These are phyloP conservation scores for Penicillium ucsense DNA, from an alignment of 495 filamentous ascomycete species.

Conservation along the genomic window DNA sequence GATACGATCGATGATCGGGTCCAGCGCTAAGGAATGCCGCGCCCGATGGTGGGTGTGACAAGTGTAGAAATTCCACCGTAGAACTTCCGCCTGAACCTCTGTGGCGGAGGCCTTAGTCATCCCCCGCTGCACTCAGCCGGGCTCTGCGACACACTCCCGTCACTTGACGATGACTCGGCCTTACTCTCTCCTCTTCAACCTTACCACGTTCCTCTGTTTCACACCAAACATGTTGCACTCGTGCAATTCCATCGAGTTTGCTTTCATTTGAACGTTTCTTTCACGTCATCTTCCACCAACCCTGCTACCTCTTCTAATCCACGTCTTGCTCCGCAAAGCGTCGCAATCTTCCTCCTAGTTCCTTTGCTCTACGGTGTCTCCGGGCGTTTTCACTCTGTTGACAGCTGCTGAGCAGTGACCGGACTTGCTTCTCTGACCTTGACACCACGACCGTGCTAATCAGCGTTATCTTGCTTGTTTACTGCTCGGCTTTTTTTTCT, in stretches of 20 bases:
- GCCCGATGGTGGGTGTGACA: no score
- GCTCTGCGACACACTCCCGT: constrained; percentile 6
- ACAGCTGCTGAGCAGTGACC: constrained; percentile 33
- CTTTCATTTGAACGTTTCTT: neutral
- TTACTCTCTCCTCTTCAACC: neutral
- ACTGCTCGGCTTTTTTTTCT: neutral
- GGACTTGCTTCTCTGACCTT: constrained; percentile 10
- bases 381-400: constrained; percentile 14
- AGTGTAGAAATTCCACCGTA: no score
- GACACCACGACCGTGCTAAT: constrained; percentile 2
- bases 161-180: constrained; percentile 4
- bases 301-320: neutral
- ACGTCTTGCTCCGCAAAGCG: neutral
- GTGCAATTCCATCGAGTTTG: neutral
- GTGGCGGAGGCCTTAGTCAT: constrained; percentile 18
- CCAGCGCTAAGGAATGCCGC: no score
- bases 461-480: constrained; percentile 1
- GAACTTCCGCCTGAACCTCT: neutral
- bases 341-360: neutral
- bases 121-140: constrained; percentile 3
- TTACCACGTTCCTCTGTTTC: neutral
- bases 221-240: constrained; percentile 1
- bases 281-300: neutral
- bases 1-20: no score
- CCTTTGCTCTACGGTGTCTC: constrained; percentile 7